These are phyloP conservation scores for Acephala macrosclerotiorum DNA, from an alignment of 2,329 filamentous ascomycete species.

Conservation along the genomic window DNA sequence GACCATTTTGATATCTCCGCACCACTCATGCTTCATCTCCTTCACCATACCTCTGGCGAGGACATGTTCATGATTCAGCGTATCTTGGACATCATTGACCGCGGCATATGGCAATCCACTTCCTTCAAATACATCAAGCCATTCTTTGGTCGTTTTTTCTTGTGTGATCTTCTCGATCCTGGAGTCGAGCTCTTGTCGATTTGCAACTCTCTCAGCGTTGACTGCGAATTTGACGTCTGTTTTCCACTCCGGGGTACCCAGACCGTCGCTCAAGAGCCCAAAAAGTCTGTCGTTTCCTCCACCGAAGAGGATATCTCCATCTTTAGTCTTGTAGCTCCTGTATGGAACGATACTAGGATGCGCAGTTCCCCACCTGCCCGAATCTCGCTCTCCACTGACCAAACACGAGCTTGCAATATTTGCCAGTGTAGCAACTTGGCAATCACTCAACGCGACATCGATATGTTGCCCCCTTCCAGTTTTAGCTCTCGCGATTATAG, in stretches of 20 bases:
- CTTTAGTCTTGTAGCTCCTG: slow-evolving; percentile 78
- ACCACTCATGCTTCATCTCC: slow-evolving; percentile 82
- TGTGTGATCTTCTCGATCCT: slow-evolving; percentile 79
- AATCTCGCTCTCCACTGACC: slow-evolving; percentile 86
- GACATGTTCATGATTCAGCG: slow-evolving; percentile 86
- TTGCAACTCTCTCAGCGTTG: slow-evolving; percentile 69
- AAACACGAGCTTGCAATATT: slow-evolving; percentile 94
- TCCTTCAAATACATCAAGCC: slow-evolving; percentile 88
- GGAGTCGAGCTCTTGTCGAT: slow-evolving; percentile 79
- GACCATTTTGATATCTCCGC: slow-evolving; percentile 87
- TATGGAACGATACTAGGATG: slow-evolving; percentile 98
- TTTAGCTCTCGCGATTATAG: slow-evolving; percentile 76
- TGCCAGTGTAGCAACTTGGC: slow-evolving; percentile 91
- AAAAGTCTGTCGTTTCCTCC: slow-evolving; percentile 78
- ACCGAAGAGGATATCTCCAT: slow-evolving; percentile 74
- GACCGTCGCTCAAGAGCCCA: slow-evolving; percentile 65
- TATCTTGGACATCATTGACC: slow-evolving; percentile 89
- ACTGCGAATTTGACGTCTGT: slow-evolving; percentile 64
- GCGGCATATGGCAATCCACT: slow-evolving; percentile 93
- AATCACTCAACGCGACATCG: slow-evolving; percentile 90
- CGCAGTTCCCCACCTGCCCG: slow-evolving; percentile 93
- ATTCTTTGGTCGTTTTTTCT: slow-evolving; percentile 84
- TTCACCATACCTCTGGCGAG: slow-evolving; percentile 87
- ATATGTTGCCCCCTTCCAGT: slow-evolving; percentile 90
- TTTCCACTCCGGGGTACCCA: slow-evolving; percentile 67